These are phyloP conservation scores for Euphorbia pulcherrima DNA, from an alignment of 345 rosid genomes.

Conservation along the genomic window DNA sequence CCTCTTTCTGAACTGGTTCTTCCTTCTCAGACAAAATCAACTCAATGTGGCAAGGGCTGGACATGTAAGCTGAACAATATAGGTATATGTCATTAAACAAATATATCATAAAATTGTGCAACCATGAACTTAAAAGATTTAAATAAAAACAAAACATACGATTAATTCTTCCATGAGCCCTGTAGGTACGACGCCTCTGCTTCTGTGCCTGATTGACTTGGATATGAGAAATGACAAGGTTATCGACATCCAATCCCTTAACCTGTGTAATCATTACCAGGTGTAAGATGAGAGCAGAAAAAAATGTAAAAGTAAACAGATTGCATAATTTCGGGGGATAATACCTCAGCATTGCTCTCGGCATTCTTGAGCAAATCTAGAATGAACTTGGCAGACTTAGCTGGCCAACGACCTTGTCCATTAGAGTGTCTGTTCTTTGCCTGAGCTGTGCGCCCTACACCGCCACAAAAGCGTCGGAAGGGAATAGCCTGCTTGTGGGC, in stretches of 20 bases:
- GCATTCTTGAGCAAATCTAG: conserved; percentile 91
- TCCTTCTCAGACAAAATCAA: conserved; percentile 85
- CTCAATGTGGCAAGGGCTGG: conserved; percentile 95
- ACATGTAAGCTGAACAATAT: conserved; percentile 73
- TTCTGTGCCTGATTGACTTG: conserved; percentile 96
- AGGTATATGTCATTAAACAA: not conserved
- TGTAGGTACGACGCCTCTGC: conserved; percentile 92
- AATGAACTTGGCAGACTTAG: conserved; percentile 77
- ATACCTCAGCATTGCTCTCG: conserved; percentile 94
- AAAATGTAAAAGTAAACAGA: not conserved
- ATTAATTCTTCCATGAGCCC: conserved; percentile 97
- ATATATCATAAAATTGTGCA: too few relatives aligned
- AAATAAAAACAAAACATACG: conserved; percentile 41
- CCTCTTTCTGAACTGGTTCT: conserved; percentile 95
- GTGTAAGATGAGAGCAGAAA: not conserved
- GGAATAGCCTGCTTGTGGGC: conserved; percentile 99
- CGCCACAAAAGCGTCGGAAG: conserved; percentile 90
- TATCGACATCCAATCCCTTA: conserved; percentile 92
- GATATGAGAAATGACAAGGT: conserved; percentile 75
- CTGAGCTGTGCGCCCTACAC: conserved; percentile 99
- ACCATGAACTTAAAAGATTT: not conserved
- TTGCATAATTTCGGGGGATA: not conserved
- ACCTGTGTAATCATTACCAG: conserved; percentile 41
- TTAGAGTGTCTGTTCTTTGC: conserved; percentile 95
- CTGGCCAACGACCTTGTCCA: conserved; percentile 98